Base-by-base conservation (phyloP, 352 stramenopile species). In the Phytopythium oedochilum region DNA sequence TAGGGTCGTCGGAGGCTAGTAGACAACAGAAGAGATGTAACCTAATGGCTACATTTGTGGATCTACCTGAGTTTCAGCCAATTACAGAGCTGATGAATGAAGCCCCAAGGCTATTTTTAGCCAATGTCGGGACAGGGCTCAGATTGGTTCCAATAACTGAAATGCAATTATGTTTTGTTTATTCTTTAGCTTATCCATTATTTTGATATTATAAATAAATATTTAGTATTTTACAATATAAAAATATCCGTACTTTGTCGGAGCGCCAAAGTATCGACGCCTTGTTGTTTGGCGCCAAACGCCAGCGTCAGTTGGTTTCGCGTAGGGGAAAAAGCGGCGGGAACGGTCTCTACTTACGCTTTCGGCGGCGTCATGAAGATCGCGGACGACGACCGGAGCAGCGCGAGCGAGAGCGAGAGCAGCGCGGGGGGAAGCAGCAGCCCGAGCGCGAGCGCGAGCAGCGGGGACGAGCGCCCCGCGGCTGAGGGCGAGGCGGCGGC, bases 361-460 rank as follows among this genome's bases (percentile, higher is more conserved):
- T 38, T 4, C 1, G 43, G 28, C 18, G 15, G 22, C 4, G 31
- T 9, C 20, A 48, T 48, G 42, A 48, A 46, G 55, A 63, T 69
- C 36, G 63, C 64, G 29, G 60, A 71, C 46, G 64, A 69, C 48
- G 66, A 74, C 59, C 61, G 61, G 32, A 73, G 61, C 56, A 69
- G 57, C 50, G 55, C 53, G 32, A 67, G 60, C 35, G 55, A 34
- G 22, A 77, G 59, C 57, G 56, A 26, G 10, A 56, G 49, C 25
- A 82, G 71, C 31, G 64, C 70, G 2, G 68, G 60, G 2, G 68
- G 60, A 53, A 73, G 60, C 48, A 51, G 58, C 48, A 73, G 62
- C 45, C 36, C 32, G 0, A 82, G 70, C 44, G 32, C 42, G 34
- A 54, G 47, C 39, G 59, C 57, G 32, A 73, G 53, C 51, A 63